Evolutionary conservation across 148 eudicot genomes (phyloP).

Genomic region (Bassia scoparia): DNA sequence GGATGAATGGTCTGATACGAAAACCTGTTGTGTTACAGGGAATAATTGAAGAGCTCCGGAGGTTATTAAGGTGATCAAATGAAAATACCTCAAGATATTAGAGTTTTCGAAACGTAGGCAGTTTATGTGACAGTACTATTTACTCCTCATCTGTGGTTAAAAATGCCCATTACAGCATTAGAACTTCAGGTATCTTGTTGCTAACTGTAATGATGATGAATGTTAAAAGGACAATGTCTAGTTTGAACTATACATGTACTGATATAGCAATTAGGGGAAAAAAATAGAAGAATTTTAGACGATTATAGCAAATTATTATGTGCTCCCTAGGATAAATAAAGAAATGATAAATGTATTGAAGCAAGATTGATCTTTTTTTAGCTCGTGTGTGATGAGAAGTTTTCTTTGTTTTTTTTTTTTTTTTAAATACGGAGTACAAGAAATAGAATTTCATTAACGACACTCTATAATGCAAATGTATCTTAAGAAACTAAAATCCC

Average conservation of each 20-base stretch:
- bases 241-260: background rate
- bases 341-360: background rate
- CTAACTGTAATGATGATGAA: constrained; percentile 3
- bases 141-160: background rate
- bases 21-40: constrained; percentile 70
- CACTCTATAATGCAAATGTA: no score
- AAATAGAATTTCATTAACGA: no score
- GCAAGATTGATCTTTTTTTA: background rate
- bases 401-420: no score
- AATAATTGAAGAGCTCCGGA: constrained; percentile 60
- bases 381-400: no score
- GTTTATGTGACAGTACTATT: background rate
- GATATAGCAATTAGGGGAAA: background rate
- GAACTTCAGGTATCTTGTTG: constrained; percentile 4
- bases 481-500: no score
- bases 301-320: background rate
- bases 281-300: background rate
- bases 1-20: constrained; percentile 67
- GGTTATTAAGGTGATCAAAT: constrained; percentile 34
- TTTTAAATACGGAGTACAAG: no score
- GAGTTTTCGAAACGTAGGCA: background rate
- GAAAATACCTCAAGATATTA: background rate
- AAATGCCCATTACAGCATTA: constrained; percentile 1
- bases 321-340: background rate
- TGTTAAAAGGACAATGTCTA: constrained; percentile 2